These are phyloP conservation scores for Penicillium frequentans DNA, from an alignment of 2,329 filamentous ascomycete species.

Conservation along the genomic window DNA sequence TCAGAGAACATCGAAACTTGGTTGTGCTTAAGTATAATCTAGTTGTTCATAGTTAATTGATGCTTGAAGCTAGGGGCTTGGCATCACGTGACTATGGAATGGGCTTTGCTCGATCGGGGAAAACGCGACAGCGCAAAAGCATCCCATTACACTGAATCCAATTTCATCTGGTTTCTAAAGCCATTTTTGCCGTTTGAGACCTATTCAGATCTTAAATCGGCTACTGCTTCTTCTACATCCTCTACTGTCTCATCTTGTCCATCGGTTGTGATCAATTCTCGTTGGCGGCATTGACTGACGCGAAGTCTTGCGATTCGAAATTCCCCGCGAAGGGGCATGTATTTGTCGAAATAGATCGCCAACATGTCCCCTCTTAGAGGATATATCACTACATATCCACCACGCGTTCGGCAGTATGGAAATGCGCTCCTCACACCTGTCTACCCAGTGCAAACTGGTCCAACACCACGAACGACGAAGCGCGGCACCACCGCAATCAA, in stretches of 20 bases:
- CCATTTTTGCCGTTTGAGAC: background rate
- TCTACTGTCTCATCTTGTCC: background rate
- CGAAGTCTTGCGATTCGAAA: conserved; percentile 20
- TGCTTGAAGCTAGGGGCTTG: conserved; percentile 5
- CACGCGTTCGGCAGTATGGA: conserved; percentile 83
- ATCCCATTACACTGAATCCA: conserved; percentile 10
- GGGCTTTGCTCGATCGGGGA: conserved; percentile 28
- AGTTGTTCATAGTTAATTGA: background rate
- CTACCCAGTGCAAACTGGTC: conserved; percentile 66
- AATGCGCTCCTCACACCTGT: conserved; percentile 89
- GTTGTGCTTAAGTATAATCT: no score
- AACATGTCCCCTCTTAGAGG: conserved; percentile 70
- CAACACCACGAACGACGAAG: conserved; percentile 84
- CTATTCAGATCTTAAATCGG: background rate
- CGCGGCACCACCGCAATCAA: conserved; percentile 95
- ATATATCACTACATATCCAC: conserved; percentile 88
- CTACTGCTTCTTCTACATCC: background rate
- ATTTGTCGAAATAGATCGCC: conserved; percentile 32
- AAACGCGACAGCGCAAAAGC: conserved; percentile 34
- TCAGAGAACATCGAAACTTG: no score
- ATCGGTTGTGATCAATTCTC: conserved; percentile 17
- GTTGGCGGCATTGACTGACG: conserved; percentile 19
- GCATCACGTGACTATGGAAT: conserved; percentile 31
- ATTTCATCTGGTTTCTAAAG: background rate
- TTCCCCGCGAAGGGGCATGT: conserved; percentile 37